These are phyloP conservation scores for Ogataea populi-albae DNA, from an alignment of 805 yeast species.

Conservation along the genomic window DNA sequence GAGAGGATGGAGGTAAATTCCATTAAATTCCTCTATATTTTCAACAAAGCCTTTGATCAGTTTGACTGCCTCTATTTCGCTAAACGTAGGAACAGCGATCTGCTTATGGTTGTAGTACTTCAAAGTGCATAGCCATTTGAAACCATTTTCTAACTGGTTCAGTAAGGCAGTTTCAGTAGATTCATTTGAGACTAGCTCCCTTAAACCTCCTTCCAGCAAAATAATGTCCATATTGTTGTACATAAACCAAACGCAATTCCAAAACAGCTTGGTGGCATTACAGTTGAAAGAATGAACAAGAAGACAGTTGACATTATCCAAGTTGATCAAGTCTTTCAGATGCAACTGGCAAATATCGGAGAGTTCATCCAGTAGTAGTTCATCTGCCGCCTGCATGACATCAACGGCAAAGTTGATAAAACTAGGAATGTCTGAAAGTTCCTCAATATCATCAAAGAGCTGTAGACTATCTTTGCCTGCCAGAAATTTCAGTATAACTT, in stretches of 20 bases:
- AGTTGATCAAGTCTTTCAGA: constrained; percentile 50
- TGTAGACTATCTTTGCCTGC: constrained; percentile 50
- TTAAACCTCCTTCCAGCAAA: constrained; percentile 45
- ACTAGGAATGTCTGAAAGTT: constrained; percentile 28
- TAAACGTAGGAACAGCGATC: constrained; percentile 7
- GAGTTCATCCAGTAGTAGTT: constrained; percentile 55
- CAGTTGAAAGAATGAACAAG: constrained; percentile 51
- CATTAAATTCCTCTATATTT: constrained; percentile 38
- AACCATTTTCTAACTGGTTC: constrained; percentile 30
- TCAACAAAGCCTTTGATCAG: constrained; percentile 35
- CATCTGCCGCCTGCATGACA: constrained; percentile 59
- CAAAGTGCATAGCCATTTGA: constrained; percentile 34
- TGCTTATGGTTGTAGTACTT: constrained; percentile 24
- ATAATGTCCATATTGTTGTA: constrained; percentile 62
- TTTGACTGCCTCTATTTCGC: constrained; percentile 27
- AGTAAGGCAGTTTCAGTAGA: constrained; percentile 15
- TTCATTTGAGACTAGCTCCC: constrained; percentile 31
- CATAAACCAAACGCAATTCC: constrained; percentile 65
- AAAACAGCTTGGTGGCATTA: constrained; percentile 53
- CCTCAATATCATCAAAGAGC: constrained; percentile 36
- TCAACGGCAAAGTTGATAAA: constrained; percentile 57
- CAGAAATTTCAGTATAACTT: constrained; percentile 49
- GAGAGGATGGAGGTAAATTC: constrained; percentile 37
- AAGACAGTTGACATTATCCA: constrained; percentile 59
- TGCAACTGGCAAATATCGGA: constrained; percentile 60